Evolutionary conservation across 345 rosid genomes (phyloP), one percentile per base, ranked within the genome.

Genomic region (Ricinus communis): DNA sequence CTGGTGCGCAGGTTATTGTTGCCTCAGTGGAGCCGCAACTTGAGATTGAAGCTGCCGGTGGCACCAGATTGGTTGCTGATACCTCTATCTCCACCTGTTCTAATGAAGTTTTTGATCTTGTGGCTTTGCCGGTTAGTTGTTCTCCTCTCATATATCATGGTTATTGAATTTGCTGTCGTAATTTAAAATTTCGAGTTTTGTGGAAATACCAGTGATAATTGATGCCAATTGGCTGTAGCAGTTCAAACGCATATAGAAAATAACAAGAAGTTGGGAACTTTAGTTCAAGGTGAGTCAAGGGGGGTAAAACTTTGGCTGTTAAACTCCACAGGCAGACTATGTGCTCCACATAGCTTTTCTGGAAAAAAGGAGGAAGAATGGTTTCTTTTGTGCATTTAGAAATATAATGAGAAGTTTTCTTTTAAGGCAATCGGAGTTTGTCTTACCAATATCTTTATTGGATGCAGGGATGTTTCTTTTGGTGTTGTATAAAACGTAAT

Each of bases 21-120:
- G 98, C 97, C 52, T 94, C 98, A 1, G 96, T 94, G 55, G 98
- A 94, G 77, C 82, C 87, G 31, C 87, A 90, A 67, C 93, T 90
- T 31, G 90, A 91, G 78, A 77, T 94, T 79, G 88, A 88, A 81
- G 92, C 88, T 58, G 86, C 95, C 7, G 79, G 87, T 50, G 95
- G 97, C 76, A 85, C 85, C 14, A 87, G 66, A 72, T 73, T 94
- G 69, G 86, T 91, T 46, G 98, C 97, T 66, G 98, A 90, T 83
- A 81, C 83, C 66, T 68, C 77, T 53, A 91, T 94, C 76, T 81
- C 93, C 0, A 70, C 81, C 49, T 94, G 97, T 73, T 51, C 83
- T 59, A 70, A 82, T 52, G 86, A 85, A 80, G 73, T 81, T 79
- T 94, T 80, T 33, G 98, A 94, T 85, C 91, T 94, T 0, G 90